Conservation (phyloP, 2,329 filamentous ascomycete genomes). For the Colletotrichum tropicale region DNA sequence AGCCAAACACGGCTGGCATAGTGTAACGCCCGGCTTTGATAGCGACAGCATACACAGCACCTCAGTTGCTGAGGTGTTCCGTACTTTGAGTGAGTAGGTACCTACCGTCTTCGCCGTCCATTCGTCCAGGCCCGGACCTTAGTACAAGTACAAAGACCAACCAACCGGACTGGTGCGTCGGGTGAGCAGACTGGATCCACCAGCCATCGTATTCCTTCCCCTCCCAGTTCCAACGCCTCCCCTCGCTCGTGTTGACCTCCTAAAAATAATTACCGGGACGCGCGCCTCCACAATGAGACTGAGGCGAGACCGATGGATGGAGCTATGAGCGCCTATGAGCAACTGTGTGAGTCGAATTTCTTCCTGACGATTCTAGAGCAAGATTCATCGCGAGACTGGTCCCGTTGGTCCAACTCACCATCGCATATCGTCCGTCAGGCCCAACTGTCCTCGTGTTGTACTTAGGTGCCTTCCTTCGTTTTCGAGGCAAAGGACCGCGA, state of each 20-base stretch:
- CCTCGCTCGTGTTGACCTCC: slow-evolving; percentile 13
- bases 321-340: neutral
- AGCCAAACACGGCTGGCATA: neutral
- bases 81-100: neutral
- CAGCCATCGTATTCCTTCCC: slow-evolving; percentile 16
- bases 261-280: slow-evolving; percentile 15
- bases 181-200: slow-evolving; percentile 3
- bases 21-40: neutral
- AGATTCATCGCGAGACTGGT: neutral
- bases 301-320: neutral
- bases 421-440: neutral
- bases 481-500: neutral
- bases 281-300: slow-evolving; percentile 13
- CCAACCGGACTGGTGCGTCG: neutral
- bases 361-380: neutral
- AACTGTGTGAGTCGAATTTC: neutral
- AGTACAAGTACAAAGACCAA: neutral
- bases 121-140: neutral
- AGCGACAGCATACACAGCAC: neutral
- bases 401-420: neutral
- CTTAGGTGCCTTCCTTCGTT: neutral
- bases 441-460: neutral
- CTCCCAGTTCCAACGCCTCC: neutral
- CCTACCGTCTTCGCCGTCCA: neutral
- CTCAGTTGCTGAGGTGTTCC: neutral